phyloP scores from a whole-genome alignment of 2,329 filamentous ascomycete genomes.

The Ilyonectria mors-panacis region DNA sequence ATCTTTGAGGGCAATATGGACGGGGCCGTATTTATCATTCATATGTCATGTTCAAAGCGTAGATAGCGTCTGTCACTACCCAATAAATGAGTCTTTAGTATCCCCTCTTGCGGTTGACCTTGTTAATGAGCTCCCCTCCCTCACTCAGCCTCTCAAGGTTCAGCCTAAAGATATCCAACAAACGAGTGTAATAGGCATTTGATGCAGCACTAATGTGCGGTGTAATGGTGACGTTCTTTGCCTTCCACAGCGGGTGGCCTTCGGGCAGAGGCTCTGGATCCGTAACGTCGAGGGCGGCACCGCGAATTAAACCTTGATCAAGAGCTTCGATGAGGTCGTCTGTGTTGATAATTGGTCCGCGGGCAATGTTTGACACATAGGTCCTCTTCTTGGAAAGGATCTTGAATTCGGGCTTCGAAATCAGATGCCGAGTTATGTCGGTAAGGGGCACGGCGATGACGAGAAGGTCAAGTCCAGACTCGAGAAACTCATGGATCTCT shows the following conservation, averaged over 20 bases:
- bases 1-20: background rate
- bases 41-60: background rate
- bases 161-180: constrained; percentile 59
- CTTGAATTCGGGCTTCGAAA: constrained; percentile 66
- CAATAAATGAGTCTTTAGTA: constrained; percentile 38
- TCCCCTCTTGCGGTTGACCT: constrained; percentile 55
- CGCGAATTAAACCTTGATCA: constrained; percentile 60
- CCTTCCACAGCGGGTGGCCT: constrained; percentile 78
- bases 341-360: constrained; percentile 67
- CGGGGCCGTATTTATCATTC: too few relatives aligned
- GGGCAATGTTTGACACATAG: constrained; percentile 80
- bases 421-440: constrained; percentile 61
- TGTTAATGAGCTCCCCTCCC: constrained; percentile 57
- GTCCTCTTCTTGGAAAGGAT: constrained; percentile 63
- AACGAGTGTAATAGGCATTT: constrained; percentile 56
- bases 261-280: constrained; percentile 83
- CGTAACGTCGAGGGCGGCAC: constrained; percentile 84
- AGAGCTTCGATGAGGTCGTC: constrained; percentile 75
- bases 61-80: background rate
- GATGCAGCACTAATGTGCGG: constrained; percentile 64
- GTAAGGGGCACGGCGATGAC: constrained; percentile 69
- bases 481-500: constrained; percentile 66
- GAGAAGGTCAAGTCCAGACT: constrained; percentile 66
- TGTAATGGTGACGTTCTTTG: constrained; percentile 77
- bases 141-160: constrained; percentile 58